Percentiles rank a stretch among this genome's conserved stretches.
Conservation (phyloP, 345 rosid species). For the Excoecaria cochinchinensis region DNA sequence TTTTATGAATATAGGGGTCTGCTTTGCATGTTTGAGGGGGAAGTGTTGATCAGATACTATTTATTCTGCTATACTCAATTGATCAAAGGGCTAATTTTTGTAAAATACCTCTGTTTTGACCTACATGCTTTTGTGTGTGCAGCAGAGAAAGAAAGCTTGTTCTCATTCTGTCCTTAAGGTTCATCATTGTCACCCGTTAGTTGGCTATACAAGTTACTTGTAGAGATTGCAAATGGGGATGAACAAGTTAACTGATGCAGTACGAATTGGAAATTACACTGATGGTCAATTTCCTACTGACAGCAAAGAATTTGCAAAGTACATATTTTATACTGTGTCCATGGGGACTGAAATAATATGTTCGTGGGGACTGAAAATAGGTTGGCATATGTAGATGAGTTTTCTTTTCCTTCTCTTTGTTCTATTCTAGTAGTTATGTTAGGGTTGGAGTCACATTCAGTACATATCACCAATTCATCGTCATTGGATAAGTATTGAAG, state of each 20-base stretch:
- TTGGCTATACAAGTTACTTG: slow-evolving; percentile 5
- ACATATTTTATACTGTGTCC: slow-evolving; percentile 86
- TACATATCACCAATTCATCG: background rate
- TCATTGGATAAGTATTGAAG: background rate
- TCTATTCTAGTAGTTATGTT: background rate
- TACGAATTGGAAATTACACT: slow-evolving; percentile 65
- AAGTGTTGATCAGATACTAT: too few relatives aligned
- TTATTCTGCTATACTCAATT: too few relatives aligned
- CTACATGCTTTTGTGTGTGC: background rate
- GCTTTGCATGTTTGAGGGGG: background rate
- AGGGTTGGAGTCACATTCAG: background rate
- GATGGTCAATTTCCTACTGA: slow-evolving; percentile 77
- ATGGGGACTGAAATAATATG: slow-evolving; percentile 98
- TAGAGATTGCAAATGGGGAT: slow-evolving; percentile 85
- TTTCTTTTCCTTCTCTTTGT: background rate
- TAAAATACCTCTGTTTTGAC: background rate
- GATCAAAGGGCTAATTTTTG: background rate
- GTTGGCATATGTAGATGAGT: slow-evolving; percentile 32
- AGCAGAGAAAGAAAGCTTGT: background rate
- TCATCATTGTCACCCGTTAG: slow-evolving; percentile 12
- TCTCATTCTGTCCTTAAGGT: background rate
- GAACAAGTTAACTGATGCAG: slow-evolving; percentile 96
- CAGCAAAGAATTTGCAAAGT: slow-evolving; percentile 87
- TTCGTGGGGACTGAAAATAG: too few relatives aligned
- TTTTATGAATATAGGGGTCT: background rate